phyloP scores from a whole-genome alignment of 2,329 filamentous ascomycete species.

The Ambrosiella beaveri region DNA sequence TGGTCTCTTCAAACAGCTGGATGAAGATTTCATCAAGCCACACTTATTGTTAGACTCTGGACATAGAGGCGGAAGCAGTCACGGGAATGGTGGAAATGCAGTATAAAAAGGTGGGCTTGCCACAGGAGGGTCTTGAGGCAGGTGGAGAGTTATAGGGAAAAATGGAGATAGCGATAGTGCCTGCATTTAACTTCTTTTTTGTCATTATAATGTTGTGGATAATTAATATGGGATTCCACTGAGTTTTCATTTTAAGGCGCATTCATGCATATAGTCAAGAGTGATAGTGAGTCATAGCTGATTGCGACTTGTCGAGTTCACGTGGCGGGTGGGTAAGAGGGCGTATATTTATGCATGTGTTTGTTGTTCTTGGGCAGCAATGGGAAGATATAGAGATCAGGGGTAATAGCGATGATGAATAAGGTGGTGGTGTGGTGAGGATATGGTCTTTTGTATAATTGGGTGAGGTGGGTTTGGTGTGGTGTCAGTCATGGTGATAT shows the following conservation, averaged over 20 bases:
- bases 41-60: slow-evolving; percentile 56
- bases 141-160: background rate
- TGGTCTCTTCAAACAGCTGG: slow-evolving; percentile 76
- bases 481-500: too few relatives aligned
- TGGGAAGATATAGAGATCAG: background rate
- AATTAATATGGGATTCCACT: too few relatives aligned
- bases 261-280: too few relatives aligned
- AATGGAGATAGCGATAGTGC: too few relatives aligned
- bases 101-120: background rate
- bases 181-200: too few relatives aligned
- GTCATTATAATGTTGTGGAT: too few relatives aligned
- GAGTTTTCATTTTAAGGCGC: too few relatives aligned
- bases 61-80: slow-evolving; percentile 25
- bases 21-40: slow-evolving; percentile 93
- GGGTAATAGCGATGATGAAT: background rate
- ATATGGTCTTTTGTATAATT: background rate
- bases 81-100: slow-evolving; percentile 17
- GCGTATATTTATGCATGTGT: background rate
- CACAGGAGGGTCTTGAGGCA: too few relatives aligned
- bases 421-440: background rate
- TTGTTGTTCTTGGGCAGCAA: background rate
- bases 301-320: background rate
- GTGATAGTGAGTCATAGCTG: background rate
- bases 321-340: background rate
- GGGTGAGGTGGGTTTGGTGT: background rate